A percentile compares a stretch with the other conserved stretches of the same genome.
Conservation (phyloP, 352 stramenopile species). For the Globisporangium barbulae region DNA sequence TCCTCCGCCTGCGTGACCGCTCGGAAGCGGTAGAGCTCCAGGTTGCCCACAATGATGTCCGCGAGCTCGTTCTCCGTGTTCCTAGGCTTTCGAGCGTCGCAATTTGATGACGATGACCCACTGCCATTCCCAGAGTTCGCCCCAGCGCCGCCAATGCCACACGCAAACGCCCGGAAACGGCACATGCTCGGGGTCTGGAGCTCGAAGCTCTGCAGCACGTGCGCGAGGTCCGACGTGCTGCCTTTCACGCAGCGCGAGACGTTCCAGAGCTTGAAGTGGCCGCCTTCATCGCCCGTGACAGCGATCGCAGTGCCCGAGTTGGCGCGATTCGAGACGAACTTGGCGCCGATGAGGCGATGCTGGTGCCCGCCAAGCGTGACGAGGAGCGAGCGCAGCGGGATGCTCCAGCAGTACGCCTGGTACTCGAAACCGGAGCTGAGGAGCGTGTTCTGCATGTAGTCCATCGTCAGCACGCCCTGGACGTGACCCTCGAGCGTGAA, state of each 20-base stretch:
- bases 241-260: constrained; percentile 48
- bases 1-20: constrained; percentile 36
- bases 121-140: not conserved
- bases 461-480: constrained; percentile 62
- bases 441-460: constrained; percentile 51
- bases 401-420: constrained; percentile 76
- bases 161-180: constrained; percentile 40
- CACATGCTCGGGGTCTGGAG: constrained; percentile 41
- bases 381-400: constrained; percentile 41
- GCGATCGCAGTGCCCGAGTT: constrained; percentile 19
- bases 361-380: constrained; percentile 65
- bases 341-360: constrained; percentile 58
- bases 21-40: constrained; percentile 56
- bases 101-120: not conserved
- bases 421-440: constrained; percentile 82
- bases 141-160: constrained; percentile 9
- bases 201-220: constrained; percentile 48
- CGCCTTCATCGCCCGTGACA: constrained; percentile 67
- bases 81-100: constrained; percentile 2
- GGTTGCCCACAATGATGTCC: constrained; percentile 50
- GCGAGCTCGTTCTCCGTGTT: constrained; percentile 25
- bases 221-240: constrained; percentile 30
- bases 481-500: constrained; percentile 64
- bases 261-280: constrained; percentile 81
- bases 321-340: constrained; percentile 43